These are phyloP conservation scores for Acanthochlamys bracteata DNA, from an alignment of 106 monocot genomes.

Conservation along the genomic window DNA sequence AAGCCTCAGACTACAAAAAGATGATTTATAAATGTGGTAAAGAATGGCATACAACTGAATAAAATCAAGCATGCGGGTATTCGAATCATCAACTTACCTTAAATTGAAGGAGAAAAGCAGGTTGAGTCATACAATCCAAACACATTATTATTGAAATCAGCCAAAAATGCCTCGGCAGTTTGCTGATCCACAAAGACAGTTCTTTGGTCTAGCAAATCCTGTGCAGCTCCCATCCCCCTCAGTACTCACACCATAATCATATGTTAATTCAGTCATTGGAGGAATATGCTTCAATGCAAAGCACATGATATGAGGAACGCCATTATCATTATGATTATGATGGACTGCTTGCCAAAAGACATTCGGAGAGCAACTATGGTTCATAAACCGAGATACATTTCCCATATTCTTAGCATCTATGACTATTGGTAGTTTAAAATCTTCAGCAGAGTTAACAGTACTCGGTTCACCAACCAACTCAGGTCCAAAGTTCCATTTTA, in stretches of 20 bases:
- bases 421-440: conserved; percentile 28
- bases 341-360: conserved; percentile 61
- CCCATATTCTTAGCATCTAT: conserved; percentile 58
- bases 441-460: conserved; percentile 12
- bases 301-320: conserved; percentile 61
- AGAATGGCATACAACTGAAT: no score
- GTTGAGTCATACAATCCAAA: not conserved
- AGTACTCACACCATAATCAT: conserved; percentile 57
- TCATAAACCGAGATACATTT: conserved; percentile 65
- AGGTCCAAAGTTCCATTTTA: conserved; percentile 68
- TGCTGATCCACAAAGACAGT: conserved; percentile 50
- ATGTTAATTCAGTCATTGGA: conserved; percentile 75
- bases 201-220: conserved; percentile 17
- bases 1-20: no score
- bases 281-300: conserved; percentile 78
- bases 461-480: conserved; percentile 58
- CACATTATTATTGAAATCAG: conserved; percentile 4
- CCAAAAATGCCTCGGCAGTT: conserved; percentile 54
- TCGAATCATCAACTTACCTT: not conserved
- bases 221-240: conserved; percentile 7
- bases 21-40: no score
- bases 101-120: not conserved
- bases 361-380: conserved; percentile 73
- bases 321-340: conserved; percentile 40
- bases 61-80: no score